Percentiles rank a stretch among this genome's conserved stretches.
Evolutionary conservation across 805 yeast genomes (phyloP).

Genomic region (Candida tibetensis): DNA sequence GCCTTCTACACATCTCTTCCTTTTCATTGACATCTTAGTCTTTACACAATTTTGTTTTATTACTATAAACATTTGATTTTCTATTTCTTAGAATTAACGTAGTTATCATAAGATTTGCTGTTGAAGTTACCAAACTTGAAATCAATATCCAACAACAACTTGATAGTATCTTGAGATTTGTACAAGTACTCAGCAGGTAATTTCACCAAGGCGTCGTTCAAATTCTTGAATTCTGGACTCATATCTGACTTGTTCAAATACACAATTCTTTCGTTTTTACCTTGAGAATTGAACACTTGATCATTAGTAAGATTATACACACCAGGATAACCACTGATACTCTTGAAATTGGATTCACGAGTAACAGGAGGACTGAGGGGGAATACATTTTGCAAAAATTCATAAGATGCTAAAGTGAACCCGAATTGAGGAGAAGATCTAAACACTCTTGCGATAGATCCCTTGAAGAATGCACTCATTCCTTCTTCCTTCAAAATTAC

Average conservation of each 20-base stretch:
- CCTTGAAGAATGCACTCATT: constrained; percentile 83
- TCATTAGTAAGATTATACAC: constrained; percentile 44
- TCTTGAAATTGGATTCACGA: constrained; percentile 41
- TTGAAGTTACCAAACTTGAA: constrained; percentile 58
- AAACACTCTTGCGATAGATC: constrained; percentile 91
- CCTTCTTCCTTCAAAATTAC: constrained; percentile 83
- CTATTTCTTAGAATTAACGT: constrained; percentile 4
- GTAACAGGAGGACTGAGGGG: constrained; percentile 61
- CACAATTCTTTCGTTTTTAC: constrained; percentile 31
- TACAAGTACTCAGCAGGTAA: constrained; percentile 47
- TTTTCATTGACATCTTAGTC: too few species aligned
- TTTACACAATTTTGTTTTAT: too few species aligned
- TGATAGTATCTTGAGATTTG: constrained; percentile 59
- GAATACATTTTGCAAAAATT: constrained; percentile 73
- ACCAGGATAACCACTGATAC: constrained; percentile 45
- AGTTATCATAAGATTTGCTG: constrained; percentile 44
- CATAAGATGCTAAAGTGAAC: constrained; percentile 96
- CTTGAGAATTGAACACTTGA: constrained; percentile 42
- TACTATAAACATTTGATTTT: not conserved
- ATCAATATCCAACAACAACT: constrained; percentile 60
- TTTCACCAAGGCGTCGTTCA: constrained; percentile 39
- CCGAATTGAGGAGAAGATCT: constrained; percentile 98
- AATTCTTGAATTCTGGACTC: constrained; percentile 15
- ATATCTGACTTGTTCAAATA: constrained; percentile 30
- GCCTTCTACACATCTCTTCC: too few species aligned